phyloP scores from a whole-genome alignment of 257 asterid genomes.

The Ajuga chamaepitys region DNA sequence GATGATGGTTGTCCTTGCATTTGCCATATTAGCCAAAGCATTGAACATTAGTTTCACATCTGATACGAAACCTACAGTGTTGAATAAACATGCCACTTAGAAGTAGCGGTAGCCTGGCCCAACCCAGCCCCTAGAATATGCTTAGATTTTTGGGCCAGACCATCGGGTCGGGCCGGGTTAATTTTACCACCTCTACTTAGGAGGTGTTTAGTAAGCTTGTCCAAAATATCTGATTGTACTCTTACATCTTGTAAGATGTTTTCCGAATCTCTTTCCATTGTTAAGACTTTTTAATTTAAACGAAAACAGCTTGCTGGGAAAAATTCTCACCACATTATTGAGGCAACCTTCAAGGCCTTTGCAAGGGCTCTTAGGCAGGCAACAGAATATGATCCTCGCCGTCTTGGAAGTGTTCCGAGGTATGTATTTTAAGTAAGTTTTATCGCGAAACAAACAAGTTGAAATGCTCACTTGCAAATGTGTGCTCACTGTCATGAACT shows the following conservation, averaged over 20 bases:
- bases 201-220: too few relatives aligned
- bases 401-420: conserved; percentile 91
- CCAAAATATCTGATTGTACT: not conserved
- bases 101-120: too few relatives aligned
- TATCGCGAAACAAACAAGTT: not conserved
- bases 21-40: not conserved
- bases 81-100: not conserved
- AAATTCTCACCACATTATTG: conserved; percentile 95
- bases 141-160: too few relatives aligned
- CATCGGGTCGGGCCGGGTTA: too few relatives aligned
- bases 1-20: not conserved
- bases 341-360: conserved; percentile 98
- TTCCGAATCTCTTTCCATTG: too few relatives aligned
- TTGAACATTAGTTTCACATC: not conserved
- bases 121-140: too few relatives aligned
- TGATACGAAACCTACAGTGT: not conserved
- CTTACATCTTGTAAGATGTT: not conserved
- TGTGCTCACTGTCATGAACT: not conserved
- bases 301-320: conserved; percentile 73
- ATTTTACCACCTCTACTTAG: not conserved
- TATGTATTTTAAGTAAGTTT: conserved; percentile 10
- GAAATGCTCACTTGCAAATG: too few relatives aligned
- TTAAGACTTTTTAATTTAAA: too few relatives aligned
- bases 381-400: conserved; percentile 76
- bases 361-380: conserved; percentile 99